Conservation (phyloP, 139 green algal species). For the Zygnema circumcarinatum region DNA sequence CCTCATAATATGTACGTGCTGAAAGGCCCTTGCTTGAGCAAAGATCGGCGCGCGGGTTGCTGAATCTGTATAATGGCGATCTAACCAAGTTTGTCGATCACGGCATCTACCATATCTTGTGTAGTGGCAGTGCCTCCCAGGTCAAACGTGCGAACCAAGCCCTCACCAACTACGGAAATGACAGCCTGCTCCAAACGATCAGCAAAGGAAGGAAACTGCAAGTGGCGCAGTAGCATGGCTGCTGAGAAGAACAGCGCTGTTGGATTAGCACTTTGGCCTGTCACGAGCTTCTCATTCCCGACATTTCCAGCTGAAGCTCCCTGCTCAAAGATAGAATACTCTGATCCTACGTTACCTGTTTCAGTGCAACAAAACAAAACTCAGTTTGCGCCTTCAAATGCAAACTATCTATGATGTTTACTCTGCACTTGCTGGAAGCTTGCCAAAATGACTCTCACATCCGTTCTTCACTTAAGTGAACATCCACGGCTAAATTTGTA, state of each 20-base stretch:
- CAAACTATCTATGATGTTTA: constrained; percentile 1
- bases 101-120: constrained; percentile 52
- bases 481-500: constrained; percentile 1
- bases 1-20: neutral
- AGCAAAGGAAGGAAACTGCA: constrained; percentile 61
- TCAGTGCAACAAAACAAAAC: too few species aligned
- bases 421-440: neutral
- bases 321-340: constrained; percentile 57
- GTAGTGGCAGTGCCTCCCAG: constrained; percentile 57
- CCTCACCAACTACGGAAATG: constrained; percentile 54
- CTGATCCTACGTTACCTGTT: constrained; percentile 54
- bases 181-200: constrained; percentile 66
- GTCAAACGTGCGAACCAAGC: constrained; percentile 49
- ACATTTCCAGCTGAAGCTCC: constrained; percentile 60
- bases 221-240: constrained; percentile 63
- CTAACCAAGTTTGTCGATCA: constrained; percentile 57
- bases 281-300: constrained; percentile 54
- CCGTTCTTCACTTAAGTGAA: neutral
- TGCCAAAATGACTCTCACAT: neutral
- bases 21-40: neutral
- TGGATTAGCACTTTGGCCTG: constrained; percentile 57
- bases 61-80: neutral
- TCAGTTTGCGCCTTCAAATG: neutral
- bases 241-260: constrained; percentile 59
- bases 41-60: neutral